Conservation (phyloP, 2,329 filamentous ascomycete species). For the Penicillium sp. region DNA sequence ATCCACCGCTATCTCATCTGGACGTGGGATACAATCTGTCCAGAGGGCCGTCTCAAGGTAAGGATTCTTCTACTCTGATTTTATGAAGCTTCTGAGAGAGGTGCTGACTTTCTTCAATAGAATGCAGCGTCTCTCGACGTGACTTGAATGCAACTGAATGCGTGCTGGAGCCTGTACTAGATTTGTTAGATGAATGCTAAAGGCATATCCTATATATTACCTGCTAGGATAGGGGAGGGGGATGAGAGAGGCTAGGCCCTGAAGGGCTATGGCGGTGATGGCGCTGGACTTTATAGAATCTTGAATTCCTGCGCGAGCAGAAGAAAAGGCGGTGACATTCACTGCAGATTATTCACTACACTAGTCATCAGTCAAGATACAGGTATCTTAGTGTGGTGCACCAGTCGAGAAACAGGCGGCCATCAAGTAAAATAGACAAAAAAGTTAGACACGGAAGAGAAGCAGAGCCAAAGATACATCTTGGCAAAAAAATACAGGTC, state of each 20-base stretch:
- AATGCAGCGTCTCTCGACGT: not conserved
- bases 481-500: conserved; percentile 2
- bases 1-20: not conserved
- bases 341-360: too few species aligned
- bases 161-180: not conserved
- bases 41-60: not conserved
- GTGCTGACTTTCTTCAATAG: not conserved
- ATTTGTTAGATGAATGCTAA: too few species aligned
- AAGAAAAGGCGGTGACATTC: too few species aligned
- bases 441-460: conserved; percentile 16
- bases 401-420: not conserved
- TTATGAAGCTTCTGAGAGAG: not conserved
- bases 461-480: conserved; percentile 10
- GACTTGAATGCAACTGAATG: not conserved
- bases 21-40: not conserved
- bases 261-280: too few species aligned
- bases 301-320: too few species aligned
- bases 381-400: conserved; percentile 8
- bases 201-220: too few species aligned
- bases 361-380: conserved; percentile 17
- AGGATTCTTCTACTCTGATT: not conserved
- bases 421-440: conserved; percentile 7
- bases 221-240: too few species aligned
- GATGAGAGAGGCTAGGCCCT: too few species aligned
- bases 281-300: too few species aligned